Base-by-base conservation (phyloP, 495 filamentous ascomycete species). In the Penicillium robsamsonii region DNA sequence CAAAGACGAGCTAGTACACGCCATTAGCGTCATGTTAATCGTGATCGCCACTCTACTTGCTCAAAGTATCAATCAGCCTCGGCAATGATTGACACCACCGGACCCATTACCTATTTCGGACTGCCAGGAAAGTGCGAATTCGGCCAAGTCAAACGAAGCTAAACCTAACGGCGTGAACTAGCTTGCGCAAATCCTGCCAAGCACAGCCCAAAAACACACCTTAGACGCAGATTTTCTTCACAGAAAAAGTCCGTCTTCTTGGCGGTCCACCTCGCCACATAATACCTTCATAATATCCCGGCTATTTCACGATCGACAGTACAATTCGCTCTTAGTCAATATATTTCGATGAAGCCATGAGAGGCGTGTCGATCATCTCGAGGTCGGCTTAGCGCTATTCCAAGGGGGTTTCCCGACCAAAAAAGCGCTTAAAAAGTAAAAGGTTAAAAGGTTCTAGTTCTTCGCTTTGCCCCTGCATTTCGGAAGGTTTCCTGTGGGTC, bases 111-210 rank as follows among this genome's bases (percentile, higher is more conserved):
- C 41, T 45, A 44, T 53, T 45, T 53, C 38, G 50, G 50, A 17
- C 41, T 27, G 1, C 20, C 41, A 35, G 15, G 29, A 35, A 31
- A 30, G 18, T 35, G 40, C 30, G n/a, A 15, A 20, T 17, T 3
- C 9, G 3, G 13, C 4, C 4, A 15, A 4, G 17, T 25, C 29
- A 45, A 37, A 53, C 30, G 29, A 31, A 33, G 50, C 40, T 35
- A 53, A 30, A 31, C 50, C 40, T 13, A 53, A 53, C 40, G 38
- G 17, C 12, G 20, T 7, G 27, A 5, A 38, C 37, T 53, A 53
- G 41, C 25, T 20, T 6, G 45, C 12, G 50, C 20, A 8, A 18
- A 40, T 41, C 25, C 38, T 43, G 29, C 33, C 35, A 7, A 50
- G 13, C 10, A 9, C 4, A 10, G 15, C 13, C 47, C 13, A 46